Percentiles rank a stretch among this genome's conserved stretches.
Evolutionary conservation across 192 early-diverging fungal genomes (phyloP).

Genomic region (Podila minutissima): DNA sequence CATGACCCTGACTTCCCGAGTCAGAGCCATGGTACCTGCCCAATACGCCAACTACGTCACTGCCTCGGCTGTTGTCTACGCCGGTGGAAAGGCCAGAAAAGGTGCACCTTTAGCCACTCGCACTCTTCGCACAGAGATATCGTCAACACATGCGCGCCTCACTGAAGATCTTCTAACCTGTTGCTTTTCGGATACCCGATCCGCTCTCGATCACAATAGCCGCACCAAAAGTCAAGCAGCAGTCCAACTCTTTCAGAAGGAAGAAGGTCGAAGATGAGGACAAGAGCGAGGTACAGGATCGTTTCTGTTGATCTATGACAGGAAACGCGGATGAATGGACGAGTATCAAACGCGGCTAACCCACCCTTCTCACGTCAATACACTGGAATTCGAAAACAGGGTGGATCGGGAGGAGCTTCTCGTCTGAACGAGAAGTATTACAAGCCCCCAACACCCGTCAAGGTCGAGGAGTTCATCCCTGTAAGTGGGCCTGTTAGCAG

Average conservation of each 20-base stretch:
- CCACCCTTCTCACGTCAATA: background rate
- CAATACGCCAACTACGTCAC: conserved; percentile 53
- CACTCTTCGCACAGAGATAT: no score
- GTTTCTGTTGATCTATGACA: no score
- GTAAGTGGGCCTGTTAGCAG: conserved; percentile 11
- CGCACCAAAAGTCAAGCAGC: conserved; percentile 25
- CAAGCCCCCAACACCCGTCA: conserved; percentile 34
- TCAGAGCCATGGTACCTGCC: conserved; percentile 25
- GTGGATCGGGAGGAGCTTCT: conserved; percentile 35
- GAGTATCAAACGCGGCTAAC: no score
- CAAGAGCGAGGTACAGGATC: conserved; percentile 22
- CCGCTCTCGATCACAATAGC: conserved; percentile 6
- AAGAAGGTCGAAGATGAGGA: conserved; percentile 33
- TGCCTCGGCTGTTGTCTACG: conserved; percentile 42
- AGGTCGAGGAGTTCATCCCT: conserved; percentile 48
- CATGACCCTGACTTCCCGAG: conserved; percentile 26
- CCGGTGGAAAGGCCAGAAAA: conserved; percentile 35
- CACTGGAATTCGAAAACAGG: conserved; percentile 14
- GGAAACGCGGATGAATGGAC: background rate
- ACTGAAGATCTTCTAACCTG: no score
- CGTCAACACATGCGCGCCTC: no score
- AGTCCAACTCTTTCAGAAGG: conserved; percentile 45
- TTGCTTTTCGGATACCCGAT: no score
- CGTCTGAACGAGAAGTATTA: conserved; percentile 51
- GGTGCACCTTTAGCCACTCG: conserved; percentile 8